phyloP scores from a whole-genome alignment of 2,329 filamentous ascomycete genomes.

The Sporothrix dimorphospora region DNA sequence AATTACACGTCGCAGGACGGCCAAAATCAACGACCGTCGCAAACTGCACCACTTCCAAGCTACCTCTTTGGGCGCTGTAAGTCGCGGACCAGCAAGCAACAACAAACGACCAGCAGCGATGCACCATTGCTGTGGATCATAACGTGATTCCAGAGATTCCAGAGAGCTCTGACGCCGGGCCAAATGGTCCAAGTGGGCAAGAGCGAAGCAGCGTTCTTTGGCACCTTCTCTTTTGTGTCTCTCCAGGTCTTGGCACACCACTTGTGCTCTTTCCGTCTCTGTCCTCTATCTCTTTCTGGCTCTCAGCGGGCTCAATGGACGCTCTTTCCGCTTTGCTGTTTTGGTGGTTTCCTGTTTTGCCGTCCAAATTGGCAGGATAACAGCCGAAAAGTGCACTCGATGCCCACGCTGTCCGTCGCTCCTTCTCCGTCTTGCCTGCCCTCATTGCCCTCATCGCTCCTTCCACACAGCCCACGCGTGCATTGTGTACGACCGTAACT shows the following conservation, averaged over 20 bases:
- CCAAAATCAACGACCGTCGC: neutral
- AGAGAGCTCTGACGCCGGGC: neutral
- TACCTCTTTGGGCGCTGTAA: conserved; percentile 22
- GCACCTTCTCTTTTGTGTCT: conserved; percentile 20
- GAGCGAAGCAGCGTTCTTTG: conserved; percentile 2
- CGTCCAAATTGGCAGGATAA: conserved; percentile 6
- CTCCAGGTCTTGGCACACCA: conserved; percentile 7
- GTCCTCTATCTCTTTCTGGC: neutral
- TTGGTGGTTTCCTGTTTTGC: neutral
- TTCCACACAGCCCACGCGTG: neutral
- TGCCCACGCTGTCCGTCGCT: neutral
- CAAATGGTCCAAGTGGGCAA: conserved; percentile 7
- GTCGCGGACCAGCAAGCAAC: neutral
- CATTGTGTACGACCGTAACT: neutral
- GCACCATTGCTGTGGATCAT: conserved; percentile 7
- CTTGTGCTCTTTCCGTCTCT: neutral
- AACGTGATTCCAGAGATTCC: conserved; percentile 12
- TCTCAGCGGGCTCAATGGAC: neutral
- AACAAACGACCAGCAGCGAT: neutral
- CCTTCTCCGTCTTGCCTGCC: neutral
- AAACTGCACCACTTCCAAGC: neutral
- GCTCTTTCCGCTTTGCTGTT: neutral
- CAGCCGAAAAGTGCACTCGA: neutral
- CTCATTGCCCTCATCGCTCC: too few relatives aligned
- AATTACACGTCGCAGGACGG: conserved; percentile 4